Base-by-base conservation (phyloP, 2,329 filamentous ascomycete genomes). In the Phialophora tarda region DNA sequence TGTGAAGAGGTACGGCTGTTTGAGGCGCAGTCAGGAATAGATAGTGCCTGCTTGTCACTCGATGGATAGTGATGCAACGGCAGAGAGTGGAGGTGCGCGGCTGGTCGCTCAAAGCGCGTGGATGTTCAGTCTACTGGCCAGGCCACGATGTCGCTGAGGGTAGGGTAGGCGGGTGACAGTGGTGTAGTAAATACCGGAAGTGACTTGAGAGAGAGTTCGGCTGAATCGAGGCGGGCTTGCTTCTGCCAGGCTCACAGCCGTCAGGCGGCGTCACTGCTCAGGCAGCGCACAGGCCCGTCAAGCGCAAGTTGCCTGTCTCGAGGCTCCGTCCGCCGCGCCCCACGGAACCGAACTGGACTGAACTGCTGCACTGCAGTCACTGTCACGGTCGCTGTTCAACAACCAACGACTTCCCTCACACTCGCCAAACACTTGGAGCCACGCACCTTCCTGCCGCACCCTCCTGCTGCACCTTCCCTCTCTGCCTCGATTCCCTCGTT, bases 1-100 rank as follows among this genome's bases (percentile, higher is more conserved):
- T 24, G 60, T 17, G 59, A 62, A 28, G n/a, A 61, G 53, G 55
- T 65, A 38, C 47, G 62, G 41, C 54, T 34, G 54, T 47, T 62
- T 55, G 67, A 67, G 67, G 67, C 67, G 67, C 67, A 69, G 67
- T 64, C 62, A 58, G 57, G 64, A 67, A 65, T 61, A 67, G 67
- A 65, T 61, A 67, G 67, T 67, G 61, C 44, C 59, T 55, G 53
- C 28, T 55, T 30, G 28, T 55, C 23, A 26, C 21, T 53, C 26
- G 24, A 30, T 12, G 28, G 53, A 17, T 51, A 28, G 34, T 64
- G 64, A 62, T 62, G 55, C 55, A 59, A 60, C 48, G 23, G 48
- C 48, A 51, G 24, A 50, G 10, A 21, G 44, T n/a, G 21, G 24
- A 51, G 21, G 48, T 26, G 48, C 21, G 48, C 26, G 23, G 23